Conservation (phyloP, 257 asterid species). For the Ilex aquifolium region DNA sequence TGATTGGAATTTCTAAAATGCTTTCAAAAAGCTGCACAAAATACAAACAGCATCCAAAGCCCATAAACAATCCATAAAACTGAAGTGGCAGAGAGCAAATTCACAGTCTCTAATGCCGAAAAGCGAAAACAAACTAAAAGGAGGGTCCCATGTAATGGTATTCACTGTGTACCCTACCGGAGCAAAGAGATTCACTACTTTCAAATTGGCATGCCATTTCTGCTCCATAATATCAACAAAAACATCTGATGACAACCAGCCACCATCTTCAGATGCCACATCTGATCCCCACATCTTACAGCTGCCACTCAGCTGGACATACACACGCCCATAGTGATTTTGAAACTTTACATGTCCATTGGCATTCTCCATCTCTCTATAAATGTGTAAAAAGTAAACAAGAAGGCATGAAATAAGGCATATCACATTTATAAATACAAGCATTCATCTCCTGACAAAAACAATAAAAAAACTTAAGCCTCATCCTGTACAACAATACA, state of each 20-base stretch:
- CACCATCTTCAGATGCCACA: constrained; percentile 77
- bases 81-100: constrained; percentile 3
- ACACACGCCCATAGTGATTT: constrained; percentile 78
- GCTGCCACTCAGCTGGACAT: constrained; percentile 83
- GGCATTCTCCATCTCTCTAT: constrained; percentile 89
- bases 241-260: constrained; percentile 95
- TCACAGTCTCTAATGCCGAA: constrained; percentile 3
- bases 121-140: constrained; percentile 6
- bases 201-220: constrained; percentile 97
- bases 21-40: constrained; percentile 86
- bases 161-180: constrained; percentile 61
- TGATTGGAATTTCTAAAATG: constrained; percentile 85
- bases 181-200: constrained; percentile 75
- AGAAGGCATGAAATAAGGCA: constrained; percentile 1
- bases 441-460: too few species aligned
- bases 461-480: too few species aligned
- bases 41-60: constrained; percentile 16
- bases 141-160: background rate
- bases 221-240: constrained; percentile 85
- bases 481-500: too few species aligned
- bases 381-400: constrained; percentile 31
- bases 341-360: constrained; percentile 77
- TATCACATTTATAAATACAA: too few species aligned
- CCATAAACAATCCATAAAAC: constrained; percentile 13
- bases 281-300: constrained; percentile 95